Evolutionary conservation across 129 eudicot genomes (phyloP).

Genomic region (Arctium lappa): DNA sequence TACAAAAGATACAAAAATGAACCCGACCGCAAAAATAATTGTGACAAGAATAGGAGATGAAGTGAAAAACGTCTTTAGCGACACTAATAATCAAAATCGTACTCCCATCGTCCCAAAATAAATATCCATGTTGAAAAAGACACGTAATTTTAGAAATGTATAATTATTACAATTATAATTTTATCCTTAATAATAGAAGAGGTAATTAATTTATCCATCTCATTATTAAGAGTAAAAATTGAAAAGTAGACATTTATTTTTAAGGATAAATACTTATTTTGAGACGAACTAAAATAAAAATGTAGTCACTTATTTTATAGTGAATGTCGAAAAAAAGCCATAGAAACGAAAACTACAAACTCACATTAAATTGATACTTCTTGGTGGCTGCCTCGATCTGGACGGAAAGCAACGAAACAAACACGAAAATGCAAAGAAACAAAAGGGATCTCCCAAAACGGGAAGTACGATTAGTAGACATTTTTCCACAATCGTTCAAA

Average conservation of each 20-base stretch:
- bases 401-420: slow-evolving; percentile 15
- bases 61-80: not conserved
- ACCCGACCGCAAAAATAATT: not conserved
- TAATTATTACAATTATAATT: not conserved
- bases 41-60: not conserved
- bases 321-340: not conserved
- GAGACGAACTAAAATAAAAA: not conserved
- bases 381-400: slow-evolving; percentile 45
- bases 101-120: not conserved
- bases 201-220: not conserved
- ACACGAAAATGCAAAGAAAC: slow-evolving; percentile 19
- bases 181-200: not conserved
- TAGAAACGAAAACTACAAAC: not conserved
- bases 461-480: slow-evolving; percentile 19
- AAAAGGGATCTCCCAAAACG: not conserved
- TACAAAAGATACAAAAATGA: not conserved
- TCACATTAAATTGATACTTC: slow-evolving; percentile 57
- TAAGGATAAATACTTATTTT: not conserved
- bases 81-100: not conserved
- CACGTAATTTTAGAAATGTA: not conserved
- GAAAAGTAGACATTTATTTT: not conserved
- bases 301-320: not conserved
- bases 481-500: slow-evolving; percentile 1
- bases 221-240: not conserved
- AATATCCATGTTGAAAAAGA: not conserved